A percentile compares a stretch with the other conserved stretches of the same genome.
These are phyloP conservation scores for Pichia phayaonensis DNA, from an alignment of 805 yeast species.

Conservation along the genomic window DNA sequence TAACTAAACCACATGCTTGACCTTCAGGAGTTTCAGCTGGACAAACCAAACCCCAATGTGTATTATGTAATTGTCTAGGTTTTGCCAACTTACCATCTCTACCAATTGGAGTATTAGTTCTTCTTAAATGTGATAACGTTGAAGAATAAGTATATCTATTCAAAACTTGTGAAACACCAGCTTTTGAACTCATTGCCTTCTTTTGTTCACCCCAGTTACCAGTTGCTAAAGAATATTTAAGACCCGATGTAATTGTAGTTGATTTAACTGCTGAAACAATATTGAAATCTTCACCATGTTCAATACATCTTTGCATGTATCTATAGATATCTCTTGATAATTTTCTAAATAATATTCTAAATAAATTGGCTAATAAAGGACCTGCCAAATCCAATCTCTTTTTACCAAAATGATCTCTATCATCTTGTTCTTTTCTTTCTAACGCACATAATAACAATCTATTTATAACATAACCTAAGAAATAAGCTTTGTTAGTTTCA, in stretches of 20 bases:
- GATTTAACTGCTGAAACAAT: slow-evolving; percentile 95
- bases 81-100: slow-evolving; percentile 98
- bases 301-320: slow-evolving; percentile 98
- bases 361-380: slow-evolving; percentile 90
- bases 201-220: slow-evolving; percentile 99
- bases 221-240: slow-evolving; percentile 95
- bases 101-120: slow-evolving; percentile 99
- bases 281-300: slow-evolving; percentile 94
- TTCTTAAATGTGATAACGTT: slow-evolving; percentile 95
- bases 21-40: slow-evolving; percentile 99
- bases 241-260: slow-evolving; percentile 93
- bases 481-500: slow-evolving; percentile 94
- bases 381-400: slow-evolving; percentile 98
- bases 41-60: slow-evolving; percentile 99
- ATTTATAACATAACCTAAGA: slow-evolving; percentile 96
- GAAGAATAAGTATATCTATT: slow-evolving; percentile 97
- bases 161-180: slow-evolving; percentile 98
- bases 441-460: slow-evolving; percentile 89
- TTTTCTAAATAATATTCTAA: slow-evolving; percentile 89
- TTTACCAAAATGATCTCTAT: slow-evolving; percentile 98
- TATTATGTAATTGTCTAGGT: slow-evolving; percentile 97
- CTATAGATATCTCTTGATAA: slow-evolving; percentile 94
- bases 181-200: slow-evolving; percentile 97
- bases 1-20: slow-evolving; percentile 99
- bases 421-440: slow-evolving; percentile 97